Conservation (phyloP, 177 flowering plant species). For the Vitis hybrid region DNA sequence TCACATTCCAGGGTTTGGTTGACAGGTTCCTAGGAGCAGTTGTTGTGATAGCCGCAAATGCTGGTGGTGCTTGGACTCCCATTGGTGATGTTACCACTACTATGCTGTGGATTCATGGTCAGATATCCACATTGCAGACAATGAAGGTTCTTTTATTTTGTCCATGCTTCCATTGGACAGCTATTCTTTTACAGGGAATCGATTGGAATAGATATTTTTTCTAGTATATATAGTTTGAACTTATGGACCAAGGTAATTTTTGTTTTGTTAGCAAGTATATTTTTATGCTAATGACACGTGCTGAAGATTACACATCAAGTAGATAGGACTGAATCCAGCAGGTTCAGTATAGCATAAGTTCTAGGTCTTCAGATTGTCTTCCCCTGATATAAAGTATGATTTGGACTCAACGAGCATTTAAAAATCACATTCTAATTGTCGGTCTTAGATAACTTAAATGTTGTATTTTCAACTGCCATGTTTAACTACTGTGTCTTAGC, state of each 20-base stretch:
- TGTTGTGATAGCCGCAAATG: slow-evolving; percentile 96
- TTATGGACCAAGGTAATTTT: background rate
- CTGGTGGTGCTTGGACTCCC: slow-evolving; percentile 99
- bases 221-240: too few species aligned
- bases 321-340: background rate
- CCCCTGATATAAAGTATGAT: background rate
- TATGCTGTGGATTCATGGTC: slow-evolving; percentile 99
- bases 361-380: background rate
- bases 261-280: background rate
- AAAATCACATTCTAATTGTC: too few species aligned
- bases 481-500: background rate
- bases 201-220: too few species aligned
- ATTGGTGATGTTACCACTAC: slow-evolving; percentile 99
- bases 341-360: background rate
- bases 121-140: slow-evolving; percentile 85
- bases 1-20: slow-evolving; percentile 10
- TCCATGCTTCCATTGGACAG: too few species aligned
- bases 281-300: background rate
- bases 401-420: background rate
- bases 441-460: background rate
- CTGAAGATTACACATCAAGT: background rate
- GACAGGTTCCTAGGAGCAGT: slow-evolving; percentile 93
- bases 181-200: too few species aligned
- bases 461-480: background rate
- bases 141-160: slow-evolving; percentile 60